Conservation (phyloP, 805 yeast species). For the Priceomyces melissophilus region DNA sequence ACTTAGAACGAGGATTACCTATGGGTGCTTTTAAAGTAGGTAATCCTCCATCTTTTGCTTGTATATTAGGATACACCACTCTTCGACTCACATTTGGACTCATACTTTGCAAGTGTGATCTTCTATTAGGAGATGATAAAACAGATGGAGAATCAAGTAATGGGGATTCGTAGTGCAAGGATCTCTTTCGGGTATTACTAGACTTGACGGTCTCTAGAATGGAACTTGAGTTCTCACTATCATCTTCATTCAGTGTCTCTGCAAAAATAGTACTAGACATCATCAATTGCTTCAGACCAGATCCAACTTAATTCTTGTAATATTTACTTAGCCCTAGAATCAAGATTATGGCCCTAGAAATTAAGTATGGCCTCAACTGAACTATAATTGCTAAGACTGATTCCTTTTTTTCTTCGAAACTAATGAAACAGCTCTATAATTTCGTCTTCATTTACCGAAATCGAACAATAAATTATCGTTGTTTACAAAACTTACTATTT, state of each 20-base stretch:
- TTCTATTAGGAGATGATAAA: constrained; percentile 19
- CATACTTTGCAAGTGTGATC: constrained; percentile 30
- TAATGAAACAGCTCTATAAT: neutral
- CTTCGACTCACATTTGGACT: constrained; percentile 33
- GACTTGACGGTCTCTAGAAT: constrained; percentile 5
- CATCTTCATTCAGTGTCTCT: constrained; percentile 6
- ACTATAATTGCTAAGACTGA: too few relatives aligned
- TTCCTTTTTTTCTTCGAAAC: neutral
- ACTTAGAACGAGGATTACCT: constrained; percentile 22
- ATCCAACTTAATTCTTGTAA: too few relatives aligned
- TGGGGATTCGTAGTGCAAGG: constrained; percentile 2
- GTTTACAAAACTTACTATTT: constrained; percentile 8
- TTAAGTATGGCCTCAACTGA: too few relatives aligned
- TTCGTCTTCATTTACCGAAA: constrained; percentile 3
- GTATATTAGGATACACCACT: constrained; percentile 13
- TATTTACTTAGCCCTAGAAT: too few relatives aligned
- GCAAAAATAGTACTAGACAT: constrained; percentile 11
- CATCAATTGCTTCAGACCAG: too few relatives aligned
- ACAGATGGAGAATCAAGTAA: neutral
- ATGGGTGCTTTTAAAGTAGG: constrained; percentile 18
- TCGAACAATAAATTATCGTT: constrained; percentile 3
- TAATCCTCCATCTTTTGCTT: constrained; percentile 3
- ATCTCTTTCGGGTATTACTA: constrained; percentile 4
- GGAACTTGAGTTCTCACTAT: neutral
- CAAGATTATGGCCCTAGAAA: too few relatives aligned